phyloP scores from a whole-genome alignment of 2,329 filamentous ascomycete species.

The Stemphylium beticola region DNA sequence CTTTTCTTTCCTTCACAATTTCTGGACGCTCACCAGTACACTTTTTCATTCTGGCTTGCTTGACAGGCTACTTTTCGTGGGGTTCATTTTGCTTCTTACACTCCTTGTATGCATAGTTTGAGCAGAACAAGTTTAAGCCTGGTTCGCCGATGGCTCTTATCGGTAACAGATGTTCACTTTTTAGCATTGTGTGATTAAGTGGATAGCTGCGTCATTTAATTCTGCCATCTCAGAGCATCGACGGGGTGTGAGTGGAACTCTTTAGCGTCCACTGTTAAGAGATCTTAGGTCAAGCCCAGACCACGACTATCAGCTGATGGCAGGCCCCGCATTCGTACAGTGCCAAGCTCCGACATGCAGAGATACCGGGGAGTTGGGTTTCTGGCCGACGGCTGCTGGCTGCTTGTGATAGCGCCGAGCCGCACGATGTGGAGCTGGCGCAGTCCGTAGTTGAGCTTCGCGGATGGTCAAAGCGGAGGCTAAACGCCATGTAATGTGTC shows the following conservation, averaged over 20 bases:
- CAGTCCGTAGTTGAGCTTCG: conserved; percentile 2
- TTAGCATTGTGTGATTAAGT: not conserved
- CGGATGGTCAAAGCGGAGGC: not conserved
- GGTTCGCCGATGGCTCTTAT: not conserved
- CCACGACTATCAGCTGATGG: conserved; percentile 4
- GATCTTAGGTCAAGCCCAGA: not conserved
- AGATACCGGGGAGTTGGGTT: conserved; percentile 12
- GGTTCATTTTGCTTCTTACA: conserved; percentile 23
- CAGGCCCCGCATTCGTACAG: conserved; percentile 13
- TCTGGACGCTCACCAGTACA: conserved; percentile 1
- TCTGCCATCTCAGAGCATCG: not conserved
- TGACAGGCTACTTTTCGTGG: conserved; percentile 6
- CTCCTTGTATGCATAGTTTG: conserved; percentile 23
- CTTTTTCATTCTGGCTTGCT: conserved; percentile 9
- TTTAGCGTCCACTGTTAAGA: not conserved
- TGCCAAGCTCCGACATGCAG: conserved; percentile 6
- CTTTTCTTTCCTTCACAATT: not conserved
- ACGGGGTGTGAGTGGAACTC: not conserved
- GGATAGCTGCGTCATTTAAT: not conserved
- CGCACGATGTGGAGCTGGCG: conserved; percentile 15
- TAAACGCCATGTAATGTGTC: not conserved
- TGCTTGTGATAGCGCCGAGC: conserved; percentile 10
- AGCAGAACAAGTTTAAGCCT: conserved; percentile 3
- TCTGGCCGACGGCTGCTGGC: conserved; percentile 14
- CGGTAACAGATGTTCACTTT: not conserved